These are phyloP conservation scores for Incumbomyces lentus DNA, from an alignment of 2,329 filamentous ascomycete species.

Conservation along the genomic window DNA sequence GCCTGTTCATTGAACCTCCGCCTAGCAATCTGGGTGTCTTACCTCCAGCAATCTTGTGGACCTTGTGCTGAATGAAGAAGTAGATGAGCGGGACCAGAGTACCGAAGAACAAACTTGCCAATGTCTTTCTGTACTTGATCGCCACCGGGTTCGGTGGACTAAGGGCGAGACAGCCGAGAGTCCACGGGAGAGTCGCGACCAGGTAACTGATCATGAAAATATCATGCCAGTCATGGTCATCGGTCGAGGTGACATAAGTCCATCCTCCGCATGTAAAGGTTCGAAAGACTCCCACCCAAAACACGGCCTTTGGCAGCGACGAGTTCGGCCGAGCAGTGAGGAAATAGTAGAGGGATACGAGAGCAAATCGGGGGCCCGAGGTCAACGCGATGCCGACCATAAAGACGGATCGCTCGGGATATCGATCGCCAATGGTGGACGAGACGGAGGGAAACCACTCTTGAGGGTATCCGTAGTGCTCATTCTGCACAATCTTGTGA, in stretches of 20 bases:
- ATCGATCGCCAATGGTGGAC: slow-evolving; percentile 91
- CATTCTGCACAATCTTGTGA: slow-evolving; percentile 94
- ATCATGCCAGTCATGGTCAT: slow-evolving; percentile 97
- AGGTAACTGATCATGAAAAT: slow-evolving; percentile 99
- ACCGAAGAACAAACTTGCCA: slow-evolving; percentile 77
- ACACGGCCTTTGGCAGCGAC: slow-evolving; percentile 70
- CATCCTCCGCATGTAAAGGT: slow-evolving; percentile 93
- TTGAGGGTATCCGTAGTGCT: slow-evolving; percentile 85
- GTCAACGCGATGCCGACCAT: slow-evolving; percentile 96
- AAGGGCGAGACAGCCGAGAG: slow-evolving; percentile 73
- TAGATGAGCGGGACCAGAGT: slow-evolving; percentile 85
- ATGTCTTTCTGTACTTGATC: slow-evolving; percentile 77
- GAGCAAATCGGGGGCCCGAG: slow-evolving; percentile 81
- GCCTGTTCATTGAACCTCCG: slow-evolving; percentile 11
- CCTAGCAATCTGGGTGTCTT: slow-evolving; percentile 27
- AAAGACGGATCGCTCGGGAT: slow-evolving; percentile 92
- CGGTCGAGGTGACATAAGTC: slow-evolving; percentile 97
- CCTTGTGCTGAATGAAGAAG: slow-evolving; percentile 98
- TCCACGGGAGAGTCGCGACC: slow-evolving; percentile 91
- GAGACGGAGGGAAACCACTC: slow-evolving; percentile 98
- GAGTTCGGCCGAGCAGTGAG: slow-evolving; percentile 67
- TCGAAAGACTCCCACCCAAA: slow-evolving; percentile 68
- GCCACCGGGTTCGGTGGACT: slow-evolving; percentile 76
- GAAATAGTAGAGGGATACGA: slow-evolving; percentile 87
- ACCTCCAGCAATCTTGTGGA: slow-evolving; percentile 90